Conservation (phyloP, 495 filamentous ascomycete species). For the Penicillium paradoxum region DNA sequence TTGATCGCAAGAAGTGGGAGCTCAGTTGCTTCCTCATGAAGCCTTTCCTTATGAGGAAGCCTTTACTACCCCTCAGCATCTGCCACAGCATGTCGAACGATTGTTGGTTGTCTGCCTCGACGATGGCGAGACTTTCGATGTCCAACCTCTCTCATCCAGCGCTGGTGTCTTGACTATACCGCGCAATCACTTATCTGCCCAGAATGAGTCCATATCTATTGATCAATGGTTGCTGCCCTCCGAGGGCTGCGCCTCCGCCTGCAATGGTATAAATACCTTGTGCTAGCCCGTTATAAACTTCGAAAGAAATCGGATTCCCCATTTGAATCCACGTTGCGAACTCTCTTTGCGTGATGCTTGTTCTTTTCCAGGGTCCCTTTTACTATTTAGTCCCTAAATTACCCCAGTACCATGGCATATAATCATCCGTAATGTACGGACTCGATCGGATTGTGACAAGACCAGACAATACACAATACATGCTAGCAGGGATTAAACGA, state of each 20-base stretch:
- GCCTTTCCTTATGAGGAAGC: conserved; percentile 5
- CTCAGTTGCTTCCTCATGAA: conserved; percentile 10
- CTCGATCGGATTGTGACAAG: not conserved
- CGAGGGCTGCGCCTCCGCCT: not conserved
- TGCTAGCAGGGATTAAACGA: not conserved
- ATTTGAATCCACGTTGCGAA: too few species aligned
- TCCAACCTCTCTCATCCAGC: conserved; percentile 8
- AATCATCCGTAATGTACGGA: too few species aligned
- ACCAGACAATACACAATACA: not conserved
- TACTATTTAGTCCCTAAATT: too few species aligned
- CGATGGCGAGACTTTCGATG: conserved; percentile 6
- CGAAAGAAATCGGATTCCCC: too few species aligned
- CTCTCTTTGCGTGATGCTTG: too few species aligned
- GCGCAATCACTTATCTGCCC: not conserved
- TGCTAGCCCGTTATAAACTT: too few species aligned
- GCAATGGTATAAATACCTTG: not conserved
- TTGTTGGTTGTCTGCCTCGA: not conserved
- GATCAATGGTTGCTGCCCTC: not conserved
- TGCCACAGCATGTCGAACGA: not conserved
- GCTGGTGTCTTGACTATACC: conserved; percentile 8
- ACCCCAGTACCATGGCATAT: too few species aligned
- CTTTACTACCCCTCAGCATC: not conserved
- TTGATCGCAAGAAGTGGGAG: conserved; percentile 9
- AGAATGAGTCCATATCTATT: not conserved
- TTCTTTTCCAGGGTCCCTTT: too few species aligned